Base-by-base conservation (phyloP, 1,284 basidiomycete species). In the Ustilago lituana region DNA sequence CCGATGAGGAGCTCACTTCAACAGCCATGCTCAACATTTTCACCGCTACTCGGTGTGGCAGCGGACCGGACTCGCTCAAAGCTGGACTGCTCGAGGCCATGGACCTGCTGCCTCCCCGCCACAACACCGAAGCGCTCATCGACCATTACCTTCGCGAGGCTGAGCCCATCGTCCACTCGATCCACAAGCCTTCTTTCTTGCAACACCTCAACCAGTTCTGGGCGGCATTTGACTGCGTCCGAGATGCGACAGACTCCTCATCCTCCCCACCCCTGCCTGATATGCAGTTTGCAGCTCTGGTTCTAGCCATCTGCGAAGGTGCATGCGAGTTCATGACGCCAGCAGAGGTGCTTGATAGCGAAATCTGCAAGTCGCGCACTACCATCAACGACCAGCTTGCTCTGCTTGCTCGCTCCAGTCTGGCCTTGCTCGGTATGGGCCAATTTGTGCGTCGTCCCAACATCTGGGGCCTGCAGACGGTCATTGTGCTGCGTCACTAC, bases 261-360 rank as follows among this genome's bases (percentile, higher is more conserved):
- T 31, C 52, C 7, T 12, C 47, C 14, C 10, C 37, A 19, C 23
- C 56, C 4, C 17, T 53, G 43, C 44, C 66, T 3, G 66, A 65
- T 17, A 27, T 66, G 10, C 68, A 71, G 23, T 70, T 73, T 27
- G 51, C 47, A 22, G 60, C 59, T 0, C 23, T 74, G 47, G 37
- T 74, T 4, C 50, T 74, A 14, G 56, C 57, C 15, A 50, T 74
- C 12, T 60, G 64, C 53, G 71, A 59, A 57, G 57, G 45, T 23
- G 62, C 71, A 1, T 66, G 61, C 57, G 71, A 74, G 37, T 74
- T 47, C 32, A 59, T 73, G 58, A 57, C 65, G 23, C 66, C 66
- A 1, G 49, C 48, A 7, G 71, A 73, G 44, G 57, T 73, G 12
- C 43, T 73, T 32, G 58, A 57, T 7, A 61, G 54, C 62, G 61